Evolutionary conservation across 2,329 filamentous ascomycete species (phyloP).

Genomic region (Amphichorda felina): DNA sequence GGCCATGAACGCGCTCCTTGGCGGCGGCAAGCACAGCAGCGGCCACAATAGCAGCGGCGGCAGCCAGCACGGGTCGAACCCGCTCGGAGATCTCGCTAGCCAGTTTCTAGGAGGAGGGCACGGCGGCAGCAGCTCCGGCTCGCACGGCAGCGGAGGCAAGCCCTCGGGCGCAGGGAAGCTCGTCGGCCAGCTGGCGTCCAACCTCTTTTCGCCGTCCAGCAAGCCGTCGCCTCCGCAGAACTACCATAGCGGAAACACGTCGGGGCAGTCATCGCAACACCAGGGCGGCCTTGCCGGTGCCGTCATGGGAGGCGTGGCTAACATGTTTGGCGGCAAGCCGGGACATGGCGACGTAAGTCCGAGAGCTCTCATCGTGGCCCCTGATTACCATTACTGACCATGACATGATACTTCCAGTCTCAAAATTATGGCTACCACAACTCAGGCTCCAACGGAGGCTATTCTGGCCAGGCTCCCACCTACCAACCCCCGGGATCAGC

Average conservation of each 20-base stretch:
- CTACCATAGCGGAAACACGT: constrained; percentile 35
- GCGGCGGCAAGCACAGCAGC: constrained; percentile 29
- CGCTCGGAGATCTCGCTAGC: constrained; percentile 33
- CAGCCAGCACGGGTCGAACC: constrained; percentile 16
- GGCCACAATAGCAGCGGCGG: constrained; percentile 15
- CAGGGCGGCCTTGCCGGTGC: constrained; percentile 38
- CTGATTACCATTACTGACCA: constrained; percentile 1
- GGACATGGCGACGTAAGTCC: constrained; percentile 18
- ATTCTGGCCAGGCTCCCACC: constrained; percentile 48
- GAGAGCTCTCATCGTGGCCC: neutral
- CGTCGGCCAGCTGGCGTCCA: constrained; percentile 44
- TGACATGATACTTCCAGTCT: constrained; percentile 17
- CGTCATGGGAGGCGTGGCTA: constrained; percentile 42
- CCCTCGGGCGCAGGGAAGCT: constrained; percentile 38
- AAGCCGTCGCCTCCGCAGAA: constrained; percentile 34
- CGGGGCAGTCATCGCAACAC: constrained; percentile 19
- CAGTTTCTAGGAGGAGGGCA: constrained; percentile 30
- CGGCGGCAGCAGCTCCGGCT: constrained; percentile 12
- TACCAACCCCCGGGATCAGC: constrained; percentile 21
- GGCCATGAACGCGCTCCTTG: constrained; percentile 47
- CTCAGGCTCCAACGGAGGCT: constrained; percentile 39
- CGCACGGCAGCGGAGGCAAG: constrained; percentile 21
- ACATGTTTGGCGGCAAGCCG: constrained; percentile 35
- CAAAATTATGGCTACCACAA: constrained; percentile 55
- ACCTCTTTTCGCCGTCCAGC: constrained; percentile 35